A percentile compares a stretch with the other conserved stretches of the same genome.
phyloP scores from a whole-genome alignment of 2,329 filamentous ascomycete genomes.

The Colletotrichum simmondsii region DNA sequence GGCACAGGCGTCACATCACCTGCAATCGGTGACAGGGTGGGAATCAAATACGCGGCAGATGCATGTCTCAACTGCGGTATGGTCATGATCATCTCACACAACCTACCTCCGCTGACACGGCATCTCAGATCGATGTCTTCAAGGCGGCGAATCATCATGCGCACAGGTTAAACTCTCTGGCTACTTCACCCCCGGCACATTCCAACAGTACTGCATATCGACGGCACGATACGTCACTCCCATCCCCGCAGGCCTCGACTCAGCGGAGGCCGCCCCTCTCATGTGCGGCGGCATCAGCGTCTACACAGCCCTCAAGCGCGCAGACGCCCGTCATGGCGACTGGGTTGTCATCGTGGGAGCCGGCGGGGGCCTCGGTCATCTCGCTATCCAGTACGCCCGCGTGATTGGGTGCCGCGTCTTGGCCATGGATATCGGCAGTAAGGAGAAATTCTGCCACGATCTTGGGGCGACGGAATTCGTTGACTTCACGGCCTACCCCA shows the following conservation, averaged over 20 bases:
- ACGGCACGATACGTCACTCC: constrained; percentile 54
- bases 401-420: constrained; percentile 42
- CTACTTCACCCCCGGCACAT: constrained; percentile 40
- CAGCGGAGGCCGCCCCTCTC: constrained; percentile 64
- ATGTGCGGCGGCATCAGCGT: constrained; percentile 75
- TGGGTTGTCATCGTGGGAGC: constrained; percentile 43
- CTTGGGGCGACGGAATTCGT: constrained; percentile 42
- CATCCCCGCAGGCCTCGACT: constrained; percentile 48
- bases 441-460: constrained; percentile 38
- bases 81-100: not conserved
- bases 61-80: constrained; percentile 37
- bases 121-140: constrained; percentile 35
- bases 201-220: constrained; percentile 38
- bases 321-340: constrained; percentile 37
- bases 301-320: constrained; percentile 63
- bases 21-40: constrained; percentile 34
- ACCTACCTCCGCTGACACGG: not conserved
- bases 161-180: constrained; percentile 38
- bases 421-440: constrained; percentile 41
- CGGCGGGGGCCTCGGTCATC: constrained; percentile 43
- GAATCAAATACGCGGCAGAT: constrained; percentile 38
- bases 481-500: constrained; percentile 37
- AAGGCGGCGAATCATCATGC: constrained; percentile 38
- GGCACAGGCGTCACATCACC: constrained; percentile 32
- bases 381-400: constrained; percentile 44